A percentile compares a stretch with the other conserved stretches of the same genome.
Conservation (phyloP, 371 early-diverging fungal genomes). For the Rhizopus microsporus region DNA sequence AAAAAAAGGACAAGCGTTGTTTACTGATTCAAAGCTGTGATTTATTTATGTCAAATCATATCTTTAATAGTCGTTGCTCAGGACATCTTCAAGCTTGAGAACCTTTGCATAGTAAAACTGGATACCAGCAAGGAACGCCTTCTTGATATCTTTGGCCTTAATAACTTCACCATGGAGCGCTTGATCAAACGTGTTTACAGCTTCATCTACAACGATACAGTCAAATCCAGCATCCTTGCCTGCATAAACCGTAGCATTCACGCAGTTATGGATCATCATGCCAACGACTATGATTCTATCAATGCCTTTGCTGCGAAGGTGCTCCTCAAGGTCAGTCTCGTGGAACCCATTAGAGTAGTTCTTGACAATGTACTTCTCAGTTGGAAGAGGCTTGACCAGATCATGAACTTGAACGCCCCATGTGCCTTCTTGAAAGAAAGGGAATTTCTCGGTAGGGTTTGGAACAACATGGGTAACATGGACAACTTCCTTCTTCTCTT, state of each 20-base stretch:
- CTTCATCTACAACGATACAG: constrained; percentile 8
- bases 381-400: constrained; percentile 4
- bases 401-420: constrained; percentile 7
- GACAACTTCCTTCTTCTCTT: constrained; percentile 10
- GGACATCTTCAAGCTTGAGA: too few relatives aligned
- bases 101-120: not conserved
- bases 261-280: constrained; percentile 15
- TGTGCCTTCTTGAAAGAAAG: constrained; percentile 1
- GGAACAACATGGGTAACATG: not conserved
- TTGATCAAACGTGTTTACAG: constrained; percentile 11
- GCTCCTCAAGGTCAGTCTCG: constrained; percentile 9
- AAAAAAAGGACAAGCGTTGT: too few relatives aligned
- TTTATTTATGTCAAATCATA: too few relatives aligned
- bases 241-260: constrained; percentile 13
- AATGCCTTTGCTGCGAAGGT: constrained; percentile 9
- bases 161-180: constrained; percentile 8
- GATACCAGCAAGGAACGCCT: constrained; percentile 11
- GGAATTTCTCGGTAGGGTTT: not conserved
- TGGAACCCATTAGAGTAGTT: constrained; percentile 3
- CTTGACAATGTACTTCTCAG: constrained; percentile 11
- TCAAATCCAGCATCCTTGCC: constrained; percentile 10
- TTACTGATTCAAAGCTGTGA: too few relatives aligned
- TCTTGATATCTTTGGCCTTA: constrained; percentile 7
- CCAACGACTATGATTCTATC: constrained; percentile 10
- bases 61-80: too few relatives aligned